These are phyloP conservation scores for Aspergillus udagawae DNA, from an alignment of 2,329 filamentous ascomycete species.

Conservation along the genomic window DNA sequence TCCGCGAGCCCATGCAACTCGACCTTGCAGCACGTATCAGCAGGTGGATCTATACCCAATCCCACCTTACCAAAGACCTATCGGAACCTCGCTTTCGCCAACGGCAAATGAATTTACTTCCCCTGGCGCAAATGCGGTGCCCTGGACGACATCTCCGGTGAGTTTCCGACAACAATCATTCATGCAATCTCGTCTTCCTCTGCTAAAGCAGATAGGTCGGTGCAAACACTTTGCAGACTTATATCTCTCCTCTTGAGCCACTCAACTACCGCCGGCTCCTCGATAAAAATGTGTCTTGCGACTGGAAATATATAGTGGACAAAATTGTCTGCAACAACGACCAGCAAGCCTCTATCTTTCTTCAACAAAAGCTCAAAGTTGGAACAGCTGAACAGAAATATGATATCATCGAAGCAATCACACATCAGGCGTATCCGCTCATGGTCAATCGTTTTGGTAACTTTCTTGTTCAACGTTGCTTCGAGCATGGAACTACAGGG, in stretches of 20 bases:
- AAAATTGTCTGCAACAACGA: conserved; percentile 99
- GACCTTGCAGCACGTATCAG: conserved; percentile 30
- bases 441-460: conserved; percentile 99
- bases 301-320: conserved; percentile 99
- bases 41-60: conserved; percentile 34
- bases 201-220: conserved; percentile 20
- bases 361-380: conserved; percentile 98
- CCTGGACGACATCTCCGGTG: conserved; percentile 47
- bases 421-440: conserved; percentile 86
- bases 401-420: conserved; percentile 94
- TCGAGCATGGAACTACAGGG: conserved; percentile 93
- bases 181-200: conserved; percentile 10
- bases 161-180: conserved; percentile 36
- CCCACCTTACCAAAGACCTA: conserved; percentile 50
- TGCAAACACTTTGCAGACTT: conserved; percentile 64
- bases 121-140: conserved; percentile 17
- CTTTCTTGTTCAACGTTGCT: conserved; percentile 96
- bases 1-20: conserved; percentile 26
- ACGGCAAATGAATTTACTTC: conserved; percentile 72
- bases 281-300: conserved; percentile 93
- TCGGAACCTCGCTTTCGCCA: conserved; percentile 65
- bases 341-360: conserved; percentile 96
- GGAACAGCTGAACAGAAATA: conserved; percentile 93
- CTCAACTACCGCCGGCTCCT: conserved; percentile 94
- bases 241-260: conserved; percentile 81